Base-by-base conservation (phyloP, 192 early-diverging fungal species). In the Obelidium mucronatum region DNA sequence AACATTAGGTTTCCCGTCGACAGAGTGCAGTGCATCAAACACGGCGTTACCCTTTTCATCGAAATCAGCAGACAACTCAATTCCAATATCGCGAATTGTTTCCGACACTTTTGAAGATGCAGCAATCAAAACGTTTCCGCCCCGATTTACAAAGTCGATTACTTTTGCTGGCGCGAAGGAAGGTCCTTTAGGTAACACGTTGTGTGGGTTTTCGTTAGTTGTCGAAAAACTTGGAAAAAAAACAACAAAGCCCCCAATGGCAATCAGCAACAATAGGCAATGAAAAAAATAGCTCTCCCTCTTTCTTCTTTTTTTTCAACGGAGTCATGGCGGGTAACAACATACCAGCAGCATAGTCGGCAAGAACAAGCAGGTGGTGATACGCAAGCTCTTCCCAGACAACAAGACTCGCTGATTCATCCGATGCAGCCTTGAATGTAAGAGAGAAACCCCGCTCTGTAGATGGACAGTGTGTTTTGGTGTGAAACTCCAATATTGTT, bases 71-170 rank as follows among this genome's bases (percentile, higher is more conserved):
- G 93, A 93, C 76, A 98, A 94, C 77, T 98, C 97, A 74, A 87
- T 85, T n/a, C 90, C 91, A 44, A 99, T 85, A 70, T 94, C 94
- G 15, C 95, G 90, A 3, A 94, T 67, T 5, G 87, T 80, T 39
- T 93, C 92, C 3, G 88, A 86, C 24, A 92, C 68, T 52, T 91
- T 85, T 36, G 87, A 77, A 6, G 90, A 87, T 1, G 87, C 91
- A 2, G 91, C 93, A 15, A 96, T 61, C 3, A 99, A 44, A 36
- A 98, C 79, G 79, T 98, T 99, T 26, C 97, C 98, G 39, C 96
- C 97, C 31, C 90, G 85, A 59, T 96, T 91, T 48, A 98, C 88
- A 79, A 96, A 99, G 56, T 94, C 87, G 42, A 96, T 81, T 22
- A 99, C 81, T 40, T 87, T 75, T 22, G 78, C 84, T 13, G 90